A percentile compares a stretch with the other conserved stretches of the same genome.
These are phyloP conservation scores for Diplodia corticola DNA, from an alignment of 2,329 filamentous ascomycete genomes.

Conservation along the genomic window DNA sequence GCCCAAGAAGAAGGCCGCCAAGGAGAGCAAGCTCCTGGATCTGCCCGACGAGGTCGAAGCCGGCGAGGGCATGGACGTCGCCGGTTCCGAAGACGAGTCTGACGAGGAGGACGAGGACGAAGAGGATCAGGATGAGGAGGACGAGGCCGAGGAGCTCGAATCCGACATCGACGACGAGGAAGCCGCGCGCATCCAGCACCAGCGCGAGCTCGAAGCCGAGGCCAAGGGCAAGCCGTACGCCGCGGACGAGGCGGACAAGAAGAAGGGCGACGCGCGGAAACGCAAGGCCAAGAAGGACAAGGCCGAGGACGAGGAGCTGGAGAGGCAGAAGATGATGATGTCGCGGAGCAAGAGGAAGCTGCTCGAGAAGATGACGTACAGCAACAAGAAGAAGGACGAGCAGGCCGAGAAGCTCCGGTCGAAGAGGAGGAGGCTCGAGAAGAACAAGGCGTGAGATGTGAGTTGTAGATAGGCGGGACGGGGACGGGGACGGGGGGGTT, in stretches of 20 bases:
- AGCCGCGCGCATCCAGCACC: slow-evolving; percentile 67
- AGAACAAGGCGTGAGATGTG: slow-evolving; percentile 26
- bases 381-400: slow-evolving; percentile 87
- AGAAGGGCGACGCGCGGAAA: slow-evolving; percentile 70
- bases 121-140: slow-evolving; percentile 50
- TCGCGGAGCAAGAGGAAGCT: slow-evolving; percentile 97
- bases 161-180: slow-evolving; percentile 56
- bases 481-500: background rate
- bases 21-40: slow-evolving; percentile 35
- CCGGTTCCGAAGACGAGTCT: slow-evolving; percentile 43
- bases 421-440: slow-evolving; percentile 92
- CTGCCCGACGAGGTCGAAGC: slow-evolving; percentile 49
- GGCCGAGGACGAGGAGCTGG: slow-evolving; percentile 80
- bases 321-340: slow-evolving; percentile 97
- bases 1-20: slow-evolving; percentile 33
- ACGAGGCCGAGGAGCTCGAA: slow-evolving; percentile 50
- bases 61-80: slow-evolving; percentile 51
- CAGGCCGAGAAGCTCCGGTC: slow-evolving; percentile 83
- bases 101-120: slow-evolving; percentile 46
- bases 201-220: slow-evolving; percentile 91
- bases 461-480: background rate
- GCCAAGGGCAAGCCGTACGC: slow-evolving; percentile 65
- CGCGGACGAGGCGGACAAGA: slow-evolving; percentile 46
- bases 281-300: slow-evolving; percentile 59
- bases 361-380: slow-evolving; percentile 96